Base-by-base conservation (phyloP, 164 flowering plant species). In the Aristolochia californica region DNA sequence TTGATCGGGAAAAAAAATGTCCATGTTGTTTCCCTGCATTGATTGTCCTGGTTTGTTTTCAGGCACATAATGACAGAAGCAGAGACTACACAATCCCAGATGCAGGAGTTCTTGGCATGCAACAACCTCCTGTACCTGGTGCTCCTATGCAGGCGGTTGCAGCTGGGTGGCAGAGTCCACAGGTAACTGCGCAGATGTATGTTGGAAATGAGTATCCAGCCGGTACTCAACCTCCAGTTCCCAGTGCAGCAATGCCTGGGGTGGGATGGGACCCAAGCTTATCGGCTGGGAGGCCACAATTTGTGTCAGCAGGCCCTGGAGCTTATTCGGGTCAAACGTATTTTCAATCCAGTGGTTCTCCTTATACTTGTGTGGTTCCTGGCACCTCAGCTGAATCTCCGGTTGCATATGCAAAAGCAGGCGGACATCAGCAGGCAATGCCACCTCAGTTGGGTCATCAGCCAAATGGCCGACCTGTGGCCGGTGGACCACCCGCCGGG, bases 31-130 rank as follows among this genome's bases (percentile, higher is more conserved):
- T 13, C 1, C 43, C 50, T 10, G 9, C 12, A 13, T 25, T 48
- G 34, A 4, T 30, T 4, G 13, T 27, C 51, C 2, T 58, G 63
- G 17, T 13, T 48, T 48, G 21, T 43, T 45, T 55, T 22, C 58
- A 88, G 96, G 84, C 87, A 49, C 80, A 75, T 64, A 80, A 79
- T 72, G 96, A 88, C 63, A 78, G 82, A 70, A 88, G 96, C 61
- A 77, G 87, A 75, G 96, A 88, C 57, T 85, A 85, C 70, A 88
- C 93, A 21, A 65, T 88, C 53, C 83, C 82, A 9, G 78, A 76
- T 23, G 45, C 82, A 10, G 77, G 75, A 59, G 26, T 77, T 62
- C 65, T 69, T 8, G 75, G 77, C n/a, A 45, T 72, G 63, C 86
- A 71, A 54, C 85, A 74, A 61, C 54, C 79, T 28, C 66, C 66